Evolutionary conservation across 805 yeast genomes (phyloP).

Genomic region (Candida sithepensis): DNA sequence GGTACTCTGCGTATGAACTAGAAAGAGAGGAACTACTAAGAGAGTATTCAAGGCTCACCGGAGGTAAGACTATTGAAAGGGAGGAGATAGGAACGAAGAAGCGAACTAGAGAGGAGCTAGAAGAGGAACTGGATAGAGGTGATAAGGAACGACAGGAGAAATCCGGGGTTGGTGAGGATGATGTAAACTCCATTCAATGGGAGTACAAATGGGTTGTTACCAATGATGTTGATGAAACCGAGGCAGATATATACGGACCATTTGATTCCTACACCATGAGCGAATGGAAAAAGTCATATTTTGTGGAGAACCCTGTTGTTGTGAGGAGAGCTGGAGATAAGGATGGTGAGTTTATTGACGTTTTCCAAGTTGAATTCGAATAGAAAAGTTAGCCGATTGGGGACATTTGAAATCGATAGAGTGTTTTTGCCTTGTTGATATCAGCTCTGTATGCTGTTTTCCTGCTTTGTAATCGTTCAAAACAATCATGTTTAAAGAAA

Average conservation of each 20-base stretch:
- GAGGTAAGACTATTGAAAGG: conserved; percentile 31
- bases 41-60: conserved; percentile 40
- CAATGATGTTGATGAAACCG: conserved; percentile 25
- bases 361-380: conserved; percentile 3
- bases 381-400: neutral
- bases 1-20: conserved; percentile 48
- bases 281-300: conserved; percentile 49
- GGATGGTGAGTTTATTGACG: conserved; percentile 10
- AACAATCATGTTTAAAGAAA: too few species aligned
- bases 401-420: too few species aligned
- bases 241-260: conserved; percentile 43
- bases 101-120: conserved; percentile 18
- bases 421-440: too few species aligned
- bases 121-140: conserved; percentile 4
- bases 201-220: conserved; percentile 44
- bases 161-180: conserved; percentile 1
- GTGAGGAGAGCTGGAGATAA: conserved; percentile 33
- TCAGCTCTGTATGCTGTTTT: too few species aligned
- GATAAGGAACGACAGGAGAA: conserved; percentile 12
- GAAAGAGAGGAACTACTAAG: conserved; percentile 55
- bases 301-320: conserved; percentile 39
- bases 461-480: too few species aligned
- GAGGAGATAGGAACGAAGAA: conserved; percentile 11
- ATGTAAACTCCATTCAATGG: conserved; percentile 31
- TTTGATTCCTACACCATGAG: conserved; percentile 52